Evolutionary conservation across 805 yeast genomes (phyloP).

Genomic region (Kuraishia ogatae): DNA sequence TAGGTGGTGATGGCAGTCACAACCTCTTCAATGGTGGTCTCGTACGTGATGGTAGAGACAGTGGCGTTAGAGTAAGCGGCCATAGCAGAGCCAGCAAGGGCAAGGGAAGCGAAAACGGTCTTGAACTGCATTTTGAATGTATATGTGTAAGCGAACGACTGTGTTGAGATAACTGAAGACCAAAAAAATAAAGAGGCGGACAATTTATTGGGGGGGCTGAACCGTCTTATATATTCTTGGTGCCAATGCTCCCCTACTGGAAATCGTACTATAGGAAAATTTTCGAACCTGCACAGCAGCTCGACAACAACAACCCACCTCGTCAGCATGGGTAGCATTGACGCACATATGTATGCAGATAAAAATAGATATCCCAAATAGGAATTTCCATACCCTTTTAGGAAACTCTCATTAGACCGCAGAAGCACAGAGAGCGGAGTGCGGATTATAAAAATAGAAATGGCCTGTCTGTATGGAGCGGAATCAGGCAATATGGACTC

Average conservation of each 20-base stretch:
- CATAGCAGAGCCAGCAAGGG: constrained; percentile 30
- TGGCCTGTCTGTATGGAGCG: background rate
- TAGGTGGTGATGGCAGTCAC: constrained; percentile 72
- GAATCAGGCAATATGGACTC: background rate
- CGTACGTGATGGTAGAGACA: constrained; percentile 39
- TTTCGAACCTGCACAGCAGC: constrained; percentile 13
- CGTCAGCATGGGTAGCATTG: background rate
- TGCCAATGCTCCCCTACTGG: background rate
- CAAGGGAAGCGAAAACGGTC: constrained; percentile 20
- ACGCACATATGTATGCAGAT: background rate
- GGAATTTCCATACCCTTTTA: background rate
- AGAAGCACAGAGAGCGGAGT: background rate
- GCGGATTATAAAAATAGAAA: background rate
- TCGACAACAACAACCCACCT: background rate
- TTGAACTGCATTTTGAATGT: constrained; percentile 24
- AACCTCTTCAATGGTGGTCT: constrained; percentile 36
- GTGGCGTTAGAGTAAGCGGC: constrained; percentile 37
- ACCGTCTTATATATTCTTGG: background rate
- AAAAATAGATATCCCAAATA: background rate
- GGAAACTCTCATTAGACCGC: background rate
- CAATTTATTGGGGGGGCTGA: background rate
- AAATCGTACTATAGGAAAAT: constrained; percentile 9
- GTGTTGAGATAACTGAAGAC: background rate
- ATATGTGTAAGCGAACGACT: constrained; percentile 21
- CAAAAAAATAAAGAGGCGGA: constrained; percentile 2